These are phyloP conservation scores for Oryza officinalis DNA, from an alignment of 176 grass and related monocot genomes.

Conservation along the genomic window DNA sequence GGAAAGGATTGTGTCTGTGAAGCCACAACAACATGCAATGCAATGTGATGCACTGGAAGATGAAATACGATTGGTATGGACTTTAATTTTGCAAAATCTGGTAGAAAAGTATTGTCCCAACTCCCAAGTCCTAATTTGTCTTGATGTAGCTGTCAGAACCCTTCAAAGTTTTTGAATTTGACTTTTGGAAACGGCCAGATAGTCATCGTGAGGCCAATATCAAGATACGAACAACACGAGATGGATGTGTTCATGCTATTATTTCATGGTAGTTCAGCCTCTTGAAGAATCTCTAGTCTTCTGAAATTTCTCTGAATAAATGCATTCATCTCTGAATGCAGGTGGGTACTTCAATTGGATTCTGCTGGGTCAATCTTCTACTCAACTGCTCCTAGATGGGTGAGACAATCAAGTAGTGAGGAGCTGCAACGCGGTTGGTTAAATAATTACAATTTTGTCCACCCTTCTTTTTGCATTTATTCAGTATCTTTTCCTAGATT, in stretches of 20 bases:
- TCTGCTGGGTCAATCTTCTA: slow-evolving; percentile 73
- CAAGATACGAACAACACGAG: slow-evolving; percentile 49
- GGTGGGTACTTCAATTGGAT: slow-evolving; percentile 98
- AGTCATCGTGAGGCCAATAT: slow-evolving; percentile 71
- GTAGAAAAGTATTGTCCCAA: slow-evolving; percentile 11
- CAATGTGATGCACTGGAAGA: slow-evolving; percentile 73
- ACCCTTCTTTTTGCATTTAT: slow-evolving; percentile 7
- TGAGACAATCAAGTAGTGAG: slow-evolving; percentile 39
- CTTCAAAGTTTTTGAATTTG: slow-evolving; percentile 98
- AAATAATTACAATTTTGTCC: slow-evolving; percentile 12
- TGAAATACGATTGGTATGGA: slow-evolving; percentile 73
- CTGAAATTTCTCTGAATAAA: slow-evolving; percentile 2
- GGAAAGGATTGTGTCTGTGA: slow-evolving; percentile 53
- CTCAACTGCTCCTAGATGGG: slow-evolving; percentile 90
- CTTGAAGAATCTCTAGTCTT: slow-evolving; percentile 6
- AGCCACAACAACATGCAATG: slow-evolving; percentile 87
- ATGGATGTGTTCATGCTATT: slow-evolving; percentile 77
- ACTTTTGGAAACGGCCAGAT: slow-evolving; percentile 88
- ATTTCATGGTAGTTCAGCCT: slow-evolving; percentile 71
- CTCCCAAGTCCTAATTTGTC: slow-evolving; percentile 42
- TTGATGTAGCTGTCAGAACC: slow-evolving; percentile 88
- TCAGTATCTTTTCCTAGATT: background rate
- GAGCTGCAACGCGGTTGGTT: slow-evolving; percentile 42
- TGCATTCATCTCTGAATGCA: slow-evolving; percentile 32
- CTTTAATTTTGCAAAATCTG: slow-evolving; percentile 9